Evolutionary conservation across 2,329 filamentous ascomycete genomes (phyloP), one percentile per base, ranked within the genome.

Genomic region (Hirsutella rhossiliensis): DNA sequence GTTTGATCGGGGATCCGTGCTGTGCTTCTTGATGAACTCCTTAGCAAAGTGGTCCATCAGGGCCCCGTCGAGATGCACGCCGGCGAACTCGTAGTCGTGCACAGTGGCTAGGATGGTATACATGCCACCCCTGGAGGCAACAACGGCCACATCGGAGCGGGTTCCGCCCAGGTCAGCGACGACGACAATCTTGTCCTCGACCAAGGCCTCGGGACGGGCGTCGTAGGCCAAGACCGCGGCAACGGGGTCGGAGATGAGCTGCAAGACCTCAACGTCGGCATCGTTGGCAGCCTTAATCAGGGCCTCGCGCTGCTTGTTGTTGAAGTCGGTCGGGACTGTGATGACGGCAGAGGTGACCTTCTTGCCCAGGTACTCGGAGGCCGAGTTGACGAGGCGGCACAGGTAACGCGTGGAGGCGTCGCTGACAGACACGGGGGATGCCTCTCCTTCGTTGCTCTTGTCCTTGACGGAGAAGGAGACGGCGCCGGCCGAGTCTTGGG

Each of bases 21-120:
- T 83, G 76, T 97, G 79, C 76, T 94, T 95, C 78, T 98, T 97
- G 60, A 92, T 77, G 69, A 98, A 98, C 67, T 98, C 92, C 75
- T 98, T 98, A 55, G 90, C 85, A 56, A 97, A 96, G 73, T 96
- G 83, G 62, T 98, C 90, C 62, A 95, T 85, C 47, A 98, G 75
- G 41, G 90, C 84, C 62, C 92, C 78, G 70, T 98, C 92, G 45
- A 98, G 75, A 52, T 88, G 81, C 31, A 79, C 75, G 58, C 92
- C 92, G 45, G 86, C 82, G 54, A 90, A 85, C 60, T 97, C 89
- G 67, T 94, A 96, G 72, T 98, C 92, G 70, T 97, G 92, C 28
- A 84, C 80, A 12, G 90, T 94, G 18, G 92, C 88, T 46, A 98
- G 75, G 56, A 96, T 81, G 48, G 87, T 96, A 75, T 97, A 97